These are phyloP conservation scores for Colletotrichum sp. DNA, from an alignment of 2,329 filamentous ascomycete genomes.

Conservation along the genomic window DNA sequence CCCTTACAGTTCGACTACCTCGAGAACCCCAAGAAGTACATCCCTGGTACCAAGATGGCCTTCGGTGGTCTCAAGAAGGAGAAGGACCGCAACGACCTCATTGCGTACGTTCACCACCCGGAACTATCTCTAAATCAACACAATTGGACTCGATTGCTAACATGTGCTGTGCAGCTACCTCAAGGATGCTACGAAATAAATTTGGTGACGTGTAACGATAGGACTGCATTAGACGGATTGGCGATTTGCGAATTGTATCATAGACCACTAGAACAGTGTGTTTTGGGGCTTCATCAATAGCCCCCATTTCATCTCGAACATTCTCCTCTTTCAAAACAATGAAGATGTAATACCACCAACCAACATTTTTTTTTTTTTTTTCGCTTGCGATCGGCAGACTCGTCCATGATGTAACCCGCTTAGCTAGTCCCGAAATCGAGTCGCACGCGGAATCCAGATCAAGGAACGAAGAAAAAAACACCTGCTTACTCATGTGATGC, in stretches of 20 bases:
- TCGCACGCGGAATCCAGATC: neutral
- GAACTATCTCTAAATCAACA: neutral
- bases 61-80: constrained; percentile 99
- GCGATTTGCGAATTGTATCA: constrained; percentile 28
- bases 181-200: constrained; percentile 73
- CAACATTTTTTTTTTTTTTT: neutral
- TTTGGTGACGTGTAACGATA: constrained; percentile 26
- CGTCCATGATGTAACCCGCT: neutral
- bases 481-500: constrained; percentile 1
- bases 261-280: constrained; percentile 30
- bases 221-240: constrained; percentile 32
- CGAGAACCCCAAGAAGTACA: constrained; percentile 99
- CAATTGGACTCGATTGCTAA: constrained; percentile 25
- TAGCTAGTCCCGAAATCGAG: neutral
- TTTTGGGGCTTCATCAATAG: constrained; percentile 9
- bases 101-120: constrained; percentile 73
- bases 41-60: constrained; percentile 99
- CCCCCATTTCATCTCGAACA: constrained; percentile 8
- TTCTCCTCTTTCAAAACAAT: constrained; percentile 16
- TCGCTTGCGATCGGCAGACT: neutral
- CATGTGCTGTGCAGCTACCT: constrained; percentile 59
- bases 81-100: constrained; percentile 99
- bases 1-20: constrained; percentile 85
- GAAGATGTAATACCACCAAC: constrained; percentile 4
- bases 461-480: neutral